These are phyloP conservation scores for Cynanchum wilfordii DNA, from an alignment of 257 asterid species.

Conservation along the genomic window DNA sequence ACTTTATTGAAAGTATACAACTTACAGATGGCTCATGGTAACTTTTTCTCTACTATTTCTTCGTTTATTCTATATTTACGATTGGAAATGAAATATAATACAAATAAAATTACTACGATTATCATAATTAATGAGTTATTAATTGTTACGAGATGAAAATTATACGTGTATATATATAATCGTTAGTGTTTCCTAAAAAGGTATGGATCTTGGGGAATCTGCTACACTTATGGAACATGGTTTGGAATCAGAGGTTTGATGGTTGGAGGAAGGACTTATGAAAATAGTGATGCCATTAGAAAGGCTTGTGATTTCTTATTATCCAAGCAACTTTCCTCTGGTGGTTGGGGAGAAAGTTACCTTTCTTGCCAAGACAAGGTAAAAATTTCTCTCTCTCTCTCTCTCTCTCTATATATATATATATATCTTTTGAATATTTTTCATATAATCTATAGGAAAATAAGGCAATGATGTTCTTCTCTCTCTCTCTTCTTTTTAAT, in stretches of 20 bases:
- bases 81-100: no score
- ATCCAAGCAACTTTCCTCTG: conserved; percentile 59
- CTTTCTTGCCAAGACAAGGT: conserved; percentile 66
- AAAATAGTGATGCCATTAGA: conserved; percentile 35
- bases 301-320: conserved; percentile 62
- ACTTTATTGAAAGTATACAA: conserved; percentile 51
- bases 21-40: conserved; percentile 70
- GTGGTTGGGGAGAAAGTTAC: conserved; percentile 86
- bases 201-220: conserved; percentile 81
- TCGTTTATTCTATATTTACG: no score
- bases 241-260: conserved; percentile 56
- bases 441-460: neutral
- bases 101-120: no score
- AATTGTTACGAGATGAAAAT: no score
- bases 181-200: conserved; percentile 11
- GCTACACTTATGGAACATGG: conserved; percentile 79
- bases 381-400: neutral
- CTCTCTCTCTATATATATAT: no score
- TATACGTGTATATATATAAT: no score
- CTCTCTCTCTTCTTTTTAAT: neutral
- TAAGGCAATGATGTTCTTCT: neutral
- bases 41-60: neutral
- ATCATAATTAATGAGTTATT: no score
- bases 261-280: conserved; percentile 46
- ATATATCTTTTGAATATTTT: no score